phyloP scores from a whole-genome alignment of 2,329 filamentous ascomycete genomes.

The Torrubiellomyces zombiae region DNA sequence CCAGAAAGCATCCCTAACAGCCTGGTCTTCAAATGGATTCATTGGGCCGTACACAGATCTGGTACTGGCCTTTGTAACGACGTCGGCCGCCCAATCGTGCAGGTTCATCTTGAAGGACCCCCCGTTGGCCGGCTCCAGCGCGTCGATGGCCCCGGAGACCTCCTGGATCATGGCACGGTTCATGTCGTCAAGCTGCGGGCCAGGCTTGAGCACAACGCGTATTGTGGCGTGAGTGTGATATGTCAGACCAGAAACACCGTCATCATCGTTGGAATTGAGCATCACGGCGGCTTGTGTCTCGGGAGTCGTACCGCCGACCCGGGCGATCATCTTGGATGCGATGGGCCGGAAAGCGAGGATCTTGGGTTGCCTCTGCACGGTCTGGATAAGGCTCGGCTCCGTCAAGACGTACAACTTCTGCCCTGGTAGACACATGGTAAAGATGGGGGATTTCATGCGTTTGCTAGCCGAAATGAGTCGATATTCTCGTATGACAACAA shows the following conservation, averaged over 20 bases:
- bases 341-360: too few species aligned
- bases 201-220: slow-evolving; percentile 3
- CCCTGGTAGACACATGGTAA: slow-evolving; percentile 3
- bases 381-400: slow-evolving; percentile 3
- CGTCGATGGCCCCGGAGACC: slow-evolving; percentile 1
- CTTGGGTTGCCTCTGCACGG: slow-evolving; percentile 3
- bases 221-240: slow-evolving; percentile 3
- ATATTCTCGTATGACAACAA: too few species aligned
- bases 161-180: slow-evolving; percentile 4
- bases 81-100: slow-evolving; percentile 3
- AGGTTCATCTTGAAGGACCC: slow-evolving; percentile 1
- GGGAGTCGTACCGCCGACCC: slow-evolving; percentile 1
- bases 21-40: slow-evolving; percentile 4
- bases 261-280: slow-evolving; percentile 2
- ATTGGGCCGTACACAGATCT: slow-evolving; percentile 4
- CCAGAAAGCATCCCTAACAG: slow-evolving; percentile 4
- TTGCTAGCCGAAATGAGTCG: too few species aligned
- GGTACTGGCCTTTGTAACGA: slow-evolving; percentile 3
- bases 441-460: slow-evolving; percentile 1
- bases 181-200: slow-evolving; percentile 3
- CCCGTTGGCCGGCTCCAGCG: slow-evolving; percentile 1
- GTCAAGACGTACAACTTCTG: slow-evolving; percentile 5
- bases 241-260: slow-evolving; percentile 2
- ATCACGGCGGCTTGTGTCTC: slow-evolving; percentile 2
- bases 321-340: too few species aligned